Conservation (phyloP, 495 filamentous ascomycete species). For the Neurospora tetraspora region DNA sequence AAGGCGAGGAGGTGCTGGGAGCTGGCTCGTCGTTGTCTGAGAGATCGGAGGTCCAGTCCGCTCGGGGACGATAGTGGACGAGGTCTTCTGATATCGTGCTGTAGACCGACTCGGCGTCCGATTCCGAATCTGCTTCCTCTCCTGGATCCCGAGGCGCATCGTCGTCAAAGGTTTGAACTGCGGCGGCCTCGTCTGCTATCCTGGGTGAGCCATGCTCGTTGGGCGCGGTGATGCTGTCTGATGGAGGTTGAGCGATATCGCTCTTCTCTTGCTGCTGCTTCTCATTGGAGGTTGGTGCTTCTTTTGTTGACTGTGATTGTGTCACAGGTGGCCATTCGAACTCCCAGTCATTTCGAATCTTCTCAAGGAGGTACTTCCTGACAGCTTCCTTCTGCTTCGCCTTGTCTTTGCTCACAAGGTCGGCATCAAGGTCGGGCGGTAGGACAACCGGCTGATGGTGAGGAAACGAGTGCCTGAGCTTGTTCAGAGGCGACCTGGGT, state of each 20-base stretch:
- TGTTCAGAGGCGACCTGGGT: constrained; percentile 28
- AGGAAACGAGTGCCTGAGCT: constrained; percentile 27
- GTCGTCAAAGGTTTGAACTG: constrained; percentile 3
- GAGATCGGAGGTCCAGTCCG: constrained; percentile 39
- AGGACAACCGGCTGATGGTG: constrained; percentile 7
- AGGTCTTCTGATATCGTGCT: constrained; percentile 38
- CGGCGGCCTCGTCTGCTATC: background rate
- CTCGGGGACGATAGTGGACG: constrained; percentile 27
- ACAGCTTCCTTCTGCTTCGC: constrained; percentile 44
- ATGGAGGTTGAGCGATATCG: background rate
- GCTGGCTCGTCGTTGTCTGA: constrained; percentile 28
- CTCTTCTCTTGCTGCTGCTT: background rate
- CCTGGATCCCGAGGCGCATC: constrained; percentile 14
- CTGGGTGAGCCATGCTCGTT: background rate
- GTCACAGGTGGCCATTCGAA: constrained; percentile 31
- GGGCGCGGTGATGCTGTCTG: background rate
- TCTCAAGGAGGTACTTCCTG: constrained; percentile 39
- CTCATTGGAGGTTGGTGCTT: background rate
- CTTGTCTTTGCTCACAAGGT: constrained; percentile 46
- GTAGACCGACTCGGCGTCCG: constrained; percentile 33
- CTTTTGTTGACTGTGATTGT: background rate
- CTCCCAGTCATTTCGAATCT: constrained; percentile 50
- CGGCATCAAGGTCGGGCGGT: constrained; percentile 36
- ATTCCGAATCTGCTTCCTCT: constrained; percentile 27
- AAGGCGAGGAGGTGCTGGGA: constrained; percentile 29